Base-by-base conservation (phyloP, 192 early-diverging fungal genomes). In the Physocladia obscura region DNA sequence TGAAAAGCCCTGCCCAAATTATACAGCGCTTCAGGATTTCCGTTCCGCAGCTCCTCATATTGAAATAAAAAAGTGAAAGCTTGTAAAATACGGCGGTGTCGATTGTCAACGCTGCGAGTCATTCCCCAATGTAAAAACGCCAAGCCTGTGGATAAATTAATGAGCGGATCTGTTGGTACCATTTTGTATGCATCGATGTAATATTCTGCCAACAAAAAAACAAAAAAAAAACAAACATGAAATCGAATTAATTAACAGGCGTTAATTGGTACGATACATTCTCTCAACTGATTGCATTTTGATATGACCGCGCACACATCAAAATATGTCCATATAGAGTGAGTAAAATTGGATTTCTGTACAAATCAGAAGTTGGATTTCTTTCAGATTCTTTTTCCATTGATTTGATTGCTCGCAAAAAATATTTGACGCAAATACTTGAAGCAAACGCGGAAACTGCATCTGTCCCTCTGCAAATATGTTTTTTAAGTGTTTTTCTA, bases 1-100 rank as follows among this genome's bases (percentile, higher is more conserved):
- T 99, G 97, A 72, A 92, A 97, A 1, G 89, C 88, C n/a, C 96
- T 80, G 0, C 83, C 97, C 47, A 92, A 67, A 71, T 99, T 99
- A 70, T 92, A 99, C 22, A 85, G 80, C 34, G 87, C 84, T 64
- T 94, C 93, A 61, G 80, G 79, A 36, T 63, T 77, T 2, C 60
- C 56, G 13, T 62, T 73, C 30, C 69, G 69, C 24, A 88, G 50
- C 50, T 87, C 79, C 40, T 74, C 72, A 69, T 92, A 92, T 34
- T 85, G 78, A 58, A 77, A 77, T 27, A 92, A 36, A 64, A 91
- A 90, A 38, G 85, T 79, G 63, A 92, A 86, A 11, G 82, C 88
- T 52, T 80, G 67, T 2, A 85, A 61, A 49, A 94, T 74, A 39
- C 89, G 85, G 52, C 85, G 44, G 56, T 92, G 91, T 55, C 93